Evolutionary conservation across 352 stramenopile species (phyloP), one percentile per base, ranked within the genome.

Genomic region (Pythium dissimile): DNA sequence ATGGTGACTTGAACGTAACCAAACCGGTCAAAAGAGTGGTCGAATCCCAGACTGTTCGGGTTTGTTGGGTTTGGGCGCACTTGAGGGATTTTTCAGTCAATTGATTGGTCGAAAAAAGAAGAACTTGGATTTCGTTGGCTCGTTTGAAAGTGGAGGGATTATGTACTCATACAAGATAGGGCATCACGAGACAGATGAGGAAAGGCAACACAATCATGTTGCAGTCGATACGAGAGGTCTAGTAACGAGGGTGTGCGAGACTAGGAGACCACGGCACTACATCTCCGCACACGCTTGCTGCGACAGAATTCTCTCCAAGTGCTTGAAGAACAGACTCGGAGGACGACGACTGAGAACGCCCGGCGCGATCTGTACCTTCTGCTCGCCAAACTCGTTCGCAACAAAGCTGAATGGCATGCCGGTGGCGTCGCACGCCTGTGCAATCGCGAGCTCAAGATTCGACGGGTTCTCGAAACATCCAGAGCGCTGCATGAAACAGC

Each of bases 391-490:
- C 39, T 79, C 66, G 41, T 85, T 87, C 26, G 60, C 31, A 26
- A 78, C 68, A 57, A 91, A 86, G 30, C 51, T 45, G 39, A 85
- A 86, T 2, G 78, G 71, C 42, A 91, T 77, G 13, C 69, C 64
- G 0, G 65, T 60, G 10, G 48, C 45, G 5, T 57, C 56, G 43
- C 79, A 88, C n/a, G 81, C 81, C 10, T 59, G 57, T 31, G 77
- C 60, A 2, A 91, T 54, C 20, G 71, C 54, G 11, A 73, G 54
- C 45, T 92, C 82, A 12, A 92, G 56, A 32, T 59, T 47, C 5
- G 79, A 89, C 5, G 82, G 77, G 15, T 81, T 48, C 59, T 88
- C 73, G 45, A 92, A 92, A 59, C 80, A 89, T 1, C 79, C 80
- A 4, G 63, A 68, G 26, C 79, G 77, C 52, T 79, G 66, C 77